These are phyloP conservation scores for Plasmopara halstedii DNA, from an alignment of 352 stramenopile species.

Conservation along the genomic window DNA sequence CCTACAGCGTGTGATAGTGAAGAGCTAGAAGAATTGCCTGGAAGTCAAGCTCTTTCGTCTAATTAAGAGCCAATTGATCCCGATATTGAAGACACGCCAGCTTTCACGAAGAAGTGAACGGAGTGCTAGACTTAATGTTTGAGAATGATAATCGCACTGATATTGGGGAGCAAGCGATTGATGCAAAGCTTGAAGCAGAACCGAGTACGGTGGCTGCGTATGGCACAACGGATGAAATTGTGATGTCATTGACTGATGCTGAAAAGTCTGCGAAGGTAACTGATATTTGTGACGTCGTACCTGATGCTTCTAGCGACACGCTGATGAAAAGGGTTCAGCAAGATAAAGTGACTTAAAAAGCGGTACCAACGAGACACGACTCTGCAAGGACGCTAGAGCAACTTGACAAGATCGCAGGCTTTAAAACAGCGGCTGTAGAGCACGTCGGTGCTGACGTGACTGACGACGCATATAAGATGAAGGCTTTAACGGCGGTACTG, in stretches of 20 bases:
- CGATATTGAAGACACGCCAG: background rate
- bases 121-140: background rate
- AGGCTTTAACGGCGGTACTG: conserved; percentile 44
- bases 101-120: background rate
- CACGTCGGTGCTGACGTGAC: conserved; percentile 1
- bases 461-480: conserved; percentile 28
- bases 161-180: background rate
- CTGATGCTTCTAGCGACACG: background rate
- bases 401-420: background rate
- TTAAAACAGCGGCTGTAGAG: background rate
- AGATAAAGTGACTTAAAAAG: background rate
- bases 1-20: background rate
- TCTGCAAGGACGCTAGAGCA: conserved; percentile 1
- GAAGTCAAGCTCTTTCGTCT: background rate
- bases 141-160: background rate
- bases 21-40: background rate
- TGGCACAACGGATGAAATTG: background rate
- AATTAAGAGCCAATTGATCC: conserved; percentile 1
- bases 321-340: no score
- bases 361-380: no score
- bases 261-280: background rate
- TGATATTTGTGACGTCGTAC: background rate
- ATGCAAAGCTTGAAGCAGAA: background rate
- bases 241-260: background rate
- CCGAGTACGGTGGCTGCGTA: background rate